Evolutionary conservation across 345 rosid species (phyloP), one percentile per base, ranked within the genome.

Genomic region (Eucalyptus victrix): DNA sequence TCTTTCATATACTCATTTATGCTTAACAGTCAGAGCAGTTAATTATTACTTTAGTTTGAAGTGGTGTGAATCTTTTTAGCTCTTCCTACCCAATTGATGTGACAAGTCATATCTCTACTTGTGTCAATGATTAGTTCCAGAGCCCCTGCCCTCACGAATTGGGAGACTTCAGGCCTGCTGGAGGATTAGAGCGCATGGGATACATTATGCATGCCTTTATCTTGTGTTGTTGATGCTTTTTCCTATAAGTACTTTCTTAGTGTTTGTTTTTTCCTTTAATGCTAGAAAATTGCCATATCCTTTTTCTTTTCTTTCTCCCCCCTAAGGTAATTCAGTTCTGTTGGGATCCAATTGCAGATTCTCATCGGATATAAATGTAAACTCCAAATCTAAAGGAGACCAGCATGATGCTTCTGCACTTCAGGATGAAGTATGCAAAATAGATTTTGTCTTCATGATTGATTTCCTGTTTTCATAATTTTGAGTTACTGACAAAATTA

Each of bases 381-480:
- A 89, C 91, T 89, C 91, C 56, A 93, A 93, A 92, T 94, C 90
- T 86, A 47, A 90, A 42, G 92, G 94, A 88, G 96, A 94, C 90
- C 95, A 96, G 92, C 97, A 90, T 34, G 98, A 95, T 91, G 97
- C 98, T 88, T 97, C 99, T 51, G 96, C 97, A 37, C 99, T 98
- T 90, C 98, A 94, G 56, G 99, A 98, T 93, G 99, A 98, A 94
- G 99, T 98, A 87, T 23, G 85, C 49, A 13, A 47, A 47, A 47
- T 88, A 87, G 45, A 86, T 76, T 88, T 67, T 56, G 51, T 53
- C 51, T 19, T 85, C 45, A 90, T 12, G 91, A 51, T 89, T 89
- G 42, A 56, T 90, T 90, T 80, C 34, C 53, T n/a, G 56, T 37
- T 76, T n/a, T 24, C 42, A 69, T 60, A 72, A 81, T 42, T 17